Base-by-base conservation (phyloP, 176 grass and related monocot genomes). In the Aechmea fasciata region DNA sequence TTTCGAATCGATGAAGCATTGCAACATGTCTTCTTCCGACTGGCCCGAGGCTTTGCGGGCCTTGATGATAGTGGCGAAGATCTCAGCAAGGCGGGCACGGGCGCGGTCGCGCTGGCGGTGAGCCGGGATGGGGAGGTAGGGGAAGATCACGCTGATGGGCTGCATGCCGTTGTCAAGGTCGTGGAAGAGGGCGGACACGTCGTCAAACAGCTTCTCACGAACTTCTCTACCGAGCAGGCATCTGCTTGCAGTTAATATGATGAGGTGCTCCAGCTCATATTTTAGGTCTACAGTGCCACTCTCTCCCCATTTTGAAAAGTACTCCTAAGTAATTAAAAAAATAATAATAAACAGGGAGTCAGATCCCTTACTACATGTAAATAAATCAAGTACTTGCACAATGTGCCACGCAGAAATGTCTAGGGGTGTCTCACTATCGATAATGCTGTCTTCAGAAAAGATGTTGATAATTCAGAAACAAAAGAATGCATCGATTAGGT, bases 271-370 rank as follows among this genome's bases (percentile, higher is more conserved):
- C 33, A 99, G 59, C 67, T 99, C 94, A 64, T 99, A 85, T 71
- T 93, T 93, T 53, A 99, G 75, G 80, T 99, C 94, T 17, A 99
- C 89, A 6, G 86, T 93, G 74, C 94, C 94, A 17, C 77, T 90
- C 65, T 99, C 94, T 57, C 94, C 94, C 94, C 94, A 99, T 51
- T 90, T 99, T 8, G 94, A 99, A 61, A 99, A 99, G 62, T 99
- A 77, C 49, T 69, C 75, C 75, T 77, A 47, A 24, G 61, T 15
- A 72, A 10, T 57, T 12, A 11, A 50, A 11, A 24, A 28, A 67
- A 0, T 11, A 10, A 49, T 3, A 24, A 11, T 33, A 0, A 9
- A 10, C 67, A 19, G 12, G 67, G 11, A 13, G 20, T 26, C 17
- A 47, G 1, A 61, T 18, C 55, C 20, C 55, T 61, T 61, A 61